A percentile compares a stretch with the other conserved stretches of the same genome.
Evolutionary conservation across 495 filamentous ascomycete species (phyloP).

Genomic region (Talaromyces ruber): DNA sequence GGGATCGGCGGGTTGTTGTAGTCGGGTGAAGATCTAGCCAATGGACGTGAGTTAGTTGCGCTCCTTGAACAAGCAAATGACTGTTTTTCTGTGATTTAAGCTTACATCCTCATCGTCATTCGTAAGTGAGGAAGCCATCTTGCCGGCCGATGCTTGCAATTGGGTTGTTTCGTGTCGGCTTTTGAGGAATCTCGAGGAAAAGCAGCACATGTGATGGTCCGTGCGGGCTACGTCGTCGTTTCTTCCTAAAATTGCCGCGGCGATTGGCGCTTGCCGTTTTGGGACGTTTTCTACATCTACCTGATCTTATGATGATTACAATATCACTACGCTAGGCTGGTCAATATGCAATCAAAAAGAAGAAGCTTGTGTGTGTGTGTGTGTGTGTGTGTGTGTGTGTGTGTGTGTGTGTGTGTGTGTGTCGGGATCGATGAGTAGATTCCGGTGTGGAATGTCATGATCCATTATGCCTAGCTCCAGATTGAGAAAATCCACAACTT

Average conservation of each 20-base stretch:
- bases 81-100: not conserved
- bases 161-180: not conserved
- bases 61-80: not conserved
- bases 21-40: constrained; percentile 55
- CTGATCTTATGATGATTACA: not conserved
- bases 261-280: not conserved
- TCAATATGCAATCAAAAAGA: constrained; percentile 13
- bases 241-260: not conserved
- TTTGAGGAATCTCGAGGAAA: not conserved
- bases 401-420: too few species aligned
- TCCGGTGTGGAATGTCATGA: constrained; percentile 20
- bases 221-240: not conserved
- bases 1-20: constrained; percentile 54
- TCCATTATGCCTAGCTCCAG: constrained; percentile 20
- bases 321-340: not conserved
- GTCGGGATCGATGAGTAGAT: constrained; percentile 18
- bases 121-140: constrained; percentile 36
- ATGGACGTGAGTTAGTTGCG: not conserved
- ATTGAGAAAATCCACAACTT: constrained; percentile 30
- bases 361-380: constrained; percentile 23
- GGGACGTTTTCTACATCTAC: not conserved
- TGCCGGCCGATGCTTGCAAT: constrained; percentile 2
- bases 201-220: not conserved
- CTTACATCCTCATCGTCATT: constrained; percentile 37
- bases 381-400: too few species aligned